Evolutionary conservation across 192 early-diverging fungal species (phyloP).

Genomic region (Coemansia sp.): DNA sequence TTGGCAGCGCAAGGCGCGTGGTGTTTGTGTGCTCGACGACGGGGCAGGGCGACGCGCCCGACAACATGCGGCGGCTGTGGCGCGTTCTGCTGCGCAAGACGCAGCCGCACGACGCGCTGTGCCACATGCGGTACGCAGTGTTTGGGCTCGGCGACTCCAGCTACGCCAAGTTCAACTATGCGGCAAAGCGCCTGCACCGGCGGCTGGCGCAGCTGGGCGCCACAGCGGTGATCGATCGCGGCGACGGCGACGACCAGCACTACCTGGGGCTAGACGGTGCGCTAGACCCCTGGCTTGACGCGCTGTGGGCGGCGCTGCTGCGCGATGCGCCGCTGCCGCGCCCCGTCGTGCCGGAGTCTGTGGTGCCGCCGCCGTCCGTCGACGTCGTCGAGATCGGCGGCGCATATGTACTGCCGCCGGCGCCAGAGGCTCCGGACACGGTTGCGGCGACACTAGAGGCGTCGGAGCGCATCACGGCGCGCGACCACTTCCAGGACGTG

Average conservation of each 20-base stretch:
- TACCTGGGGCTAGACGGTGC: conserved; percentile 90
- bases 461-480: conserved; percentile 73
- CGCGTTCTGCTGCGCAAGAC: conserved; percentile 84
- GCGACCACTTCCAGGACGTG: conserved; percentile 93
- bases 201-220: conserved; percentile 88
- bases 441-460: conserved; percentile 26
- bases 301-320: conserved; percentile 73
- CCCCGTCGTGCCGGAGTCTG: conserved; percentile 13
- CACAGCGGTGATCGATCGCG: conserved; percentile 63
- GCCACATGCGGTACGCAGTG: conserved; percentile 75
- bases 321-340: conserved; percentile 63
- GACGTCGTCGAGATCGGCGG: conserved; percentile 4
- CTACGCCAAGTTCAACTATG: conserved; percentile 91
- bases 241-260: conserved; percentile 96
- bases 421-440: conserved; percentile 4
- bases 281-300: conserved; percentile 85
- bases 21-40: conserved; percentile 93
- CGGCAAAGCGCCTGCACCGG: conserved; percentile 89
- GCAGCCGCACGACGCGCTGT: conserved; percentile 66
- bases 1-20: conserved; percentile 7
- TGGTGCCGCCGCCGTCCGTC: conserved; percentile 26
- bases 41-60: conserved; percentile 90
- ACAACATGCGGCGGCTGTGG: conserved; percentile 96
- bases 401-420: neutral
- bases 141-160: conserved; percentile 97